A percentile compares a stretch with the other conserved stretches of the same genome.
phyloP scores from a whole-genome alignment of 257 asterid genomes.

The Buddleja alternifolia region DNA sequence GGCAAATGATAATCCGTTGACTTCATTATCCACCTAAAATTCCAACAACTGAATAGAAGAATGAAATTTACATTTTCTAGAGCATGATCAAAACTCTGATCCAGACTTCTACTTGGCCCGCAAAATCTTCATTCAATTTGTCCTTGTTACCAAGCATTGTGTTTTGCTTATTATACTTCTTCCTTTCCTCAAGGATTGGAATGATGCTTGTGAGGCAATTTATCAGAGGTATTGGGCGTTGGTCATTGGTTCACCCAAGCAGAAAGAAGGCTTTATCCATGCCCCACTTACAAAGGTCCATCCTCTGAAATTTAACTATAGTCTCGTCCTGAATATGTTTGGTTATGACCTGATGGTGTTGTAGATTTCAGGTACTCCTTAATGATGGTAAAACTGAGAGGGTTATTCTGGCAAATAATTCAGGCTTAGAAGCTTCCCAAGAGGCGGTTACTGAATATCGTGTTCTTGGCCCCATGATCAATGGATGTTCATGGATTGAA shows the following conservation, averaged over 20 bases:
- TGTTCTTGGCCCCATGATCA: constrained; percentile 87
- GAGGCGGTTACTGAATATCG: constrained; percentile 88
- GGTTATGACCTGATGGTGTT: constrained; percentile 19
- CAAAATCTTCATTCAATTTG: too few species aligned
- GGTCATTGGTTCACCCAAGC: constrained; percentile 90
- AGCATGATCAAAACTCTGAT: too few species aligned
- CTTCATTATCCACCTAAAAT: too few species aligned
- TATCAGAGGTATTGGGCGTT: constrained; percentile 88
- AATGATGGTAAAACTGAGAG: constrained; percentile 84
- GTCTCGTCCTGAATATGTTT: not conserved
- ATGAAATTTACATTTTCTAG: too few species aligned
- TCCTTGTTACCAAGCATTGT: too few species aligned
- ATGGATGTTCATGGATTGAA: constrained; percentile 97
- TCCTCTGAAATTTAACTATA: constrained; percentile 17
- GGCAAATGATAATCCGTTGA: too few species aligned
- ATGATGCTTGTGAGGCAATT: constrained; percentile 61
- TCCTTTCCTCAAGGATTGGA: constrained; percentile 56
- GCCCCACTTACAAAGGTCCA: constrained; percentile 86
- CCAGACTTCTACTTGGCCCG: too few species aligned
- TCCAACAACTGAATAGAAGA: too few species aligned
- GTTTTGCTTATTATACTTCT: not conserved
- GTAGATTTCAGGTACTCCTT: constrained; percentile 66
- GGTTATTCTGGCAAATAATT: constrained; percentile 72
- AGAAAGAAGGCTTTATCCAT: constrained; percentile 74
- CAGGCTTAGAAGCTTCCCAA: constrained; percentile 82